Conservation (phyloP, 2,329 filamentous ascomycete species). For the Talaromyces sp. region DNA sequence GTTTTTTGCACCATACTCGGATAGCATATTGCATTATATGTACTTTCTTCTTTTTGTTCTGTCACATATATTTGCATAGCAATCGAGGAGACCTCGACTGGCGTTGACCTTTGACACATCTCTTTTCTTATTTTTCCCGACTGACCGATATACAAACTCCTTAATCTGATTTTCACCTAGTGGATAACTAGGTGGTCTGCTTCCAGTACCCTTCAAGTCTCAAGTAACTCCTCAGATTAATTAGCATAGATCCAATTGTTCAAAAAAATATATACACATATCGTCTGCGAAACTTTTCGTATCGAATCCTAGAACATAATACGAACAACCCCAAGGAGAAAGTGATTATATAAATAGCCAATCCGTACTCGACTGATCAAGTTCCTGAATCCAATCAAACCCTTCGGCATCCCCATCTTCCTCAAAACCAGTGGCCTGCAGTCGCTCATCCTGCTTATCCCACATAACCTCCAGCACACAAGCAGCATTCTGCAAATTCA, state of each 20-base stretch:
- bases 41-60: not conserved
- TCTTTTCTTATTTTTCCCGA: not conserved
- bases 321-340: not conserved
- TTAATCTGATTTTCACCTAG: not conserved
- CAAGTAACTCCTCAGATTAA: too few relatives aligned
- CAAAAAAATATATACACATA: too few relatives aligned
- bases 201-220: too few relatives aligned
- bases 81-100: slow-evolving; percentile 8
- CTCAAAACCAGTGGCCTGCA: not conserved
- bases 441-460: slow-evolving; percentile 36
- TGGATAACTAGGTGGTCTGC: too few relatives aligned
- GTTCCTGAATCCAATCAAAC: slow-evolving; percentile 41
- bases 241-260: too few relatives aligned
- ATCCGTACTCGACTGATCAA: slow-evolving; percentile 39
- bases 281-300: too few relatives aligned
- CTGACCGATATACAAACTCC: not conserved
- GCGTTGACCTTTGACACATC: slow-evolving; percentile 4
- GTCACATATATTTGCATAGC: slow-evolving; percentile 2
- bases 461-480: slow-evolving; percentile 41
- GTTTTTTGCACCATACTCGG: not conserved
- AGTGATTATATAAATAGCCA: slow-evolving; percentile 40
- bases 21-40: slow-evolving; percentile 11
- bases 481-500: slow-evolving; percentile 40
- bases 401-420: slow-evolving; percentile 24
- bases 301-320: too few relatives aligned